Evolutionary conservation across 805 yeast species (phyloP), one percentile per base, ranked within the genome.

Genomic region (Lipomyces spencermartinsiae): DNA sequence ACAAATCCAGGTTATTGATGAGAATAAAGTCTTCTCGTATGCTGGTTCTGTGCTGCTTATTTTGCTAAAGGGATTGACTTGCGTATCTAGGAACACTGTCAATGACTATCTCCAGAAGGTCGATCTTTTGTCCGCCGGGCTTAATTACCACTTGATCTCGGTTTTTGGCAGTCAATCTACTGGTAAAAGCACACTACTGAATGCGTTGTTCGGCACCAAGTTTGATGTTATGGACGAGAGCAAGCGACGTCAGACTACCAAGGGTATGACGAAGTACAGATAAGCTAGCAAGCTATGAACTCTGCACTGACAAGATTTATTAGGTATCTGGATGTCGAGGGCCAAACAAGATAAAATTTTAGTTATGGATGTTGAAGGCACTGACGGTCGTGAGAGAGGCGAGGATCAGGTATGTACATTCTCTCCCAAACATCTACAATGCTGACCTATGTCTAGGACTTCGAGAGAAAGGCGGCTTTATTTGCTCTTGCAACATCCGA

Each of bases 141-240:
- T 89, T 65, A 83, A 89, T 73, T 93, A 94, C 80, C 97, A 95
- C 78, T 87, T 95, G 22, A 91, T 95, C 2, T 89, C 98, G 0
- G 99, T 95, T 51, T 95, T 95, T 82, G 99, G 99, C 4, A 92
- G 97, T 0, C 99, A 95, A 77, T 90, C 97, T 2, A 93, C 98
- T 4, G 99, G 99, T 63, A 95, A 95, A 79, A 92, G 97, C 1
- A 95, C 99, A 0, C 83, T 95, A 67, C 83, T 95, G 74, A 95
- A 95, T 80, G 86, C 87, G 57, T 80, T 95, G 66, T 95, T 95
- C 80, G 90, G 90, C 71, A 95, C 98, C 9, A 80, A 84, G 56
- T 95, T 95, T 76, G 97, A 91, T 74, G 97, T 94, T 29, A 95
- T 95, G 99, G 91, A 92, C 79, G 97, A 92, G 70, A 78, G 83